Base-by-base conservation (phyloP, 2,329 filamentous ascomycete species). In the Aspergillus terreus region DNA sequence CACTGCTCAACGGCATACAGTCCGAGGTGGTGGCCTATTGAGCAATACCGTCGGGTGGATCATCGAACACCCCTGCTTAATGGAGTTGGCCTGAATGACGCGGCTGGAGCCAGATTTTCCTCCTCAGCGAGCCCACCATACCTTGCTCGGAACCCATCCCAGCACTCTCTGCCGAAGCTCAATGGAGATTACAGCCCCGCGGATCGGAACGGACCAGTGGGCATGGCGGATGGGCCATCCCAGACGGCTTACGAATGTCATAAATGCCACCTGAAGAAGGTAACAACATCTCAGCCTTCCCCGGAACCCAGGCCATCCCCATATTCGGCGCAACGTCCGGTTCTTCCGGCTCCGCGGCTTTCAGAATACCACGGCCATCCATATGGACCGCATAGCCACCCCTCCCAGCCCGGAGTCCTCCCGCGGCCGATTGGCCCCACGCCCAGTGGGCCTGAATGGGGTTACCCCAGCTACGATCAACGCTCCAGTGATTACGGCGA, bases 201-300 rank as follows among this genome's bases (percentile, higher is more conserved):
- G n/a, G 54, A 63, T 9, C 52, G 50, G 23, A 55, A 58, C 14
- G 54, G 23, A 23, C 23, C 4, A 23, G 23, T 6, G 23, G 23
- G 47, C 7, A 46, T 52, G 43, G 33, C 17, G 11, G 32, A 23
- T 15, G 44, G 41, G 17, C 38, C 15, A 15, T 35, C 38, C 14
- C 61, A 69, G 60, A 54, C 80, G 27, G 80, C 78, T 55, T 86
- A 83, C 57, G 86, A 90, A 68, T 92, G 88, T 62, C 88, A 92
- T 71, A 88, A 89, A 67, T 92, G 88, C 56, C 77, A 81, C 60
- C 66, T 75, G 58, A 78, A 72, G 27, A 79, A 79, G 51, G 56
- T 60, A 15, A 58, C 65, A 4, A 56, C 19, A 19, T 19, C 66
- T 10, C 61, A 63, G 46, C 62, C 65, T 25, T 63, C 63, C 32